Base-by-base conservation (phyloP, 495 filamentous ascomycete genomes). In the Annulohypoxylon bovei region DNA sequence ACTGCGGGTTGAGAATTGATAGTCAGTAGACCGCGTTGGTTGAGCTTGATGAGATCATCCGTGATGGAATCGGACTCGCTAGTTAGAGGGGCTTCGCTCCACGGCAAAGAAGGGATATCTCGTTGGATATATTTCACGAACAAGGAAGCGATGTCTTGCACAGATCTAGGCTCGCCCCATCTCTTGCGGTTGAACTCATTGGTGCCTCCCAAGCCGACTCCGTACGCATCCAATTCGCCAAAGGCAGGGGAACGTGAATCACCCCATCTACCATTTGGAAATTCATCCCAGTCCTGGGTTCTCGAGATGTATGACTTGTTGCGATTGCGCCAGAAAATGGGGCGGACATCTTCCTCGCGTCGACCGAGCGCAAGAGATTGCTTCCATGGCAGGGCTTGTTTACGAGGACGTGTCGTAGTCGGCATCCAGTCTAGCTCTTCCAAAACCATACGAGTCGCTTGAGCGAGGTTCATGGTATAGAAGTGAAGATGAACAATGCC, bases 251-350 rank as follows among this genome's bases (percentile, higher is more conserved):
- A 98, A 57, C 96, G 88, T 33, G 94, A 93, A 80, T 99, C 96
- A 78, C 96, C 97, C 96, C 96, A 99, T 78, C 96, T 92, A 35
- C 96, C 96, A 83, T 99, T 99, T 46, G 96, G 96, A 74, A 97
- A 99, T 76, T 99, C 96, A 71, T 99, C 96, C 96, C 96, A 99
- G 70, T 97, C 94, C 76, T 98, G 93, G 4, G 96, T 99, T 55
- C 96, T 92, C 35, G 90, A 89, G 28, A 99, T 89, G 73, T 99
- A 99, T 1, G 94, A 97, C 59, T 93, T 92, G 75, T 98, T 95
- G 23, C 96, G 90, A 81, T 98, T 97, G 65, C 94, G 90, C 96
- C 96, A 99, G 87, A 98, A 99, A 74, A 99, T 97, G 5, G 96
- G 96, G 46, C 96, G 94, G 46, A 99, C 96, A 76, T 98, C 97